Conservation (phyloP, 2,329 filamentous ascomycete species). For the Apiospora sp. region DNA sequence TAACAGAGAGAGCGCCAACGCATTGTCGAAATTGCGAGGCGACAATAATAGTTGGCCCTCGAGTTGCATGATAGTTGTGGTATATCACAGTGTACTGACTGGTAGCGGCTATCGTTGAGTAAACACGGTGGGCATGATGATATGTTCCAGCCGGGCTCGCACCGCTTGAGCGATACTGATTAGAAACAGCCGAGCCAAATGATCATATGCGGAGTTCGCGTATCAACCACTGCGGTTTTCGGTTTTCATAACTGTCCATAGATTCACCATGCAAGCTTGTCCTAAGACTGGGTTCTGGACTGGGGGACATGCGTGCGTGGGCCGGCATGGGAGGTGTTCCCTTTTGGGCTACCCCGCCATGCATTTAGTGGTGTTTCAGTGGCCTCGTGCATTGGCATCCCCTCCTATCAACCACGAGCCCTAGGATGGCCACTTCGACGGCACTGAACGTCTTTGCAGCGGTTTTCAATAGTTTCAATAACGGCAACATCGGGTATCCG, state of each 20-base stretch:
- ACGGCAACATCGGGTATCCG: neutral
- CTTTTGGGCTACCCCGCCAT: constrained; percentile 9
- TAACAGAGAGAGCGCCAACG: neutral
- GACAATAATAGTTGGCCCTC: neutral
- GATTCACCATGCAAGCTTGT: neutral
- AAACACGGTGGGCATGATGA: too few species aligned
- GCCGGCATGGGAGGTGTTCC: neutral
- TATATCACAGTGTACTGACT: neutral
- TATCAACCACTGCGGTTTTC: neutral
- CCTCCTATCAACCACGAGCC: neutral
- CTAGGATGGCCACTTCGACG: neutral
- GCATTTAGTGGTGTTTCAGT: constrained; percentile 8
- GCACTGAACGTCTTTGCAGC: neutral
- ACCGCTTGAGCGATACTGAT: too few species aligned
- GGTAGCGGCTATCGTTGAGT: too few species aligned
- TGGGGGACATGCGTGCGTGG: neutral
- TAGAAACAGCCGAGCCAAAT: too few species aligned
- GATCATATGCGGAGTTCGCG: neutral
- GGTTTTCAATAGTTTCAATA: neutral
- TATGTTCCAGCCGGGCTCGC: too few species aligned
- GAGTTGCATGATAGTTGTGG: neutral
- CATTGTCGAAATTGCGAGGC: too few species aligned
- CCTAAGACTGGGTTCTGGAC: neutral
- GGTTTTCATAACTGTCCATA: neutral
- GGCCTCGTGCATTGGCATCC: neutral